phyloP scores from a whole-genome alignment of 2,329 filamentous ascomycete genomes.

The Aspergillus ibericus region DNA sequence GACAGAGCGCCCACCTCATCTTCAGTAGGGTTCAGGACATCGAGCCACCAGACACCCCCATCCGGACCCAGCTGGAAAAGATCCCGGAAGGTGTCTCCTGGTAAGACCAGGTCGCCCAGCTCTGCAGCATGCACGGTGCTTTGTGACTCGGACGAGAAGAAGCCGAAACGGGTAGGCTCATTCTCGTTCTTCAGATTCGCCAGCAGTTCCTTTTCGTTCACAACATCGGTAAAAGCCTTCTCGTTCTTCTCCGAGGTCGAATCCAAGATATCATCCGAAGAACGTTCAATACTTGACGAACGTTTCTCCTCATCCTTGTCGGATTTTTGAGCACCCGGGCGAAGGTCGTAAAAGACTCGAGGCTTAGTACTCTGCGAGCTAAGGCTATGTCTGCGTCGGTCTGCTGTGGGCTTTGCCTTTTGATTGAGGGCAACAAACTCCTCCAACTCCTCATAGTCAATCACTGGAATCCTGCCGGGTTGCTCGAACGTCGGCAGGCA shows the following conservation, averaged over 20 bases:
- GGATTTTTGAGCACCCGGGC: conserved; percentile 41
- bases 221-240: conserved; percentile 28
- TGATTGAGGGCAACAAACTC: conserved; percentile 72
- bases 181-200: conserved; percentile 45
- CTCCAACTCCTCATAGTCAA: conserved; percentile 91
- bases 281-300: conserved; percentile 26
- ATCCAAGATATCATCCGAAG: conserved; percentile 32
- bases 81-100: conserved; percentile 84
- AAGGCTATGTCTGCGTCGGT: conserved; percentile 45
- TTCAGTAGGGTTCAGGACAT: conserved; percentile 84
- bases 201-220: conserved; percentile 36
- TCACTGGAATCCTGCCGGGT: conserved; percentile 75
- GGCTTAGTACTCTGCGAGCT: conserved; percentile 53
- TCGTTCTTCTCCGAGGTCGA: conserved; percentile 33
- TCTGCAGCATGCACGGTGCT: conserved; percentile 90
- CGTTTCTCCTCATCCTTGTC: conserved; percentile 39
- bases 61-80: conserved; percentile 72
- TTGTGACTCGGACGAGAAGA: conserved; percentile 94
- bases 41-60: conserved; percentile 97
- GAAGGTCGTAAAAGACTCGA: conserved; percentile 63
- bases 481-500: conserved; percentile 81
- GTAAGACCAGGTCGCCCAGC: conserved; percentile 82
- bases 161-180: conserved; percentile 83
- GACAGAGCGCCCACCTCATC: conserved; percentile 86
- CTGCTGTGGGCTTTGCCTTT: conserved; percentile 47